Percentiles rank a stretch among this genome's conserved stretches.
phyloP scores from a whole-genome alignment of 2,329 filamentous ascomycete species.

The Aspergillus awamori region DNA sequence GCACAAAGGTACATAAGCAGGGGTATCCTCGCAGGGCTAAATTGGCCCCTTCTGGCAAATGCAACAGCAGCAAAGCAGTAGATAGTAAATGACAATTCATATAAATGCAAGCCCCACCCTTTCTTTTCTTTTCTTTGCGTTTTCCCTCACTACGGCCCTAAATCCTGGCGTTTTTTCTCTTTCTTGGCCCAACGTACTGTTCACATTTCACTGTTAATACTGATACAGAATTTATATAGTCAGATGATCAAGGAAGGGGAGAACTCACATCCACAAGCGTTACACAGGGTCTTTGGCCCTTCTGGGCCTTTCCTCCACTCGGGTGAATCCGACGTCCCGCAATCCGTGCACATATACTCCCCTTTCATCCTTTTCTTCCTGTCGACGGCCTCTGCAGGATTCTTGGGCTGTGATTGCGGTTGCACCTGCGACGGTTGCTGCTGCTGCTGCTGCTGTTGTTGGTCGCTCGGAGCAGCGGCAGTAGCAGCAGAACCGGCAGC shows the following conservation, averaged over 20 bases:
- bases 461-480: not conserved
- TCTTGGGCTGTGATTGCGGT: slow-evolving; percentile 31
- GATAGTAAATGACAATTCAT: slow-evolving; percentile 3
- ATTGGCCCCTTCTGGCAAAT: slow-evolving; percentile 4
- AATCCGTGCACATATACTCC: slow-evolving; percentile 95
- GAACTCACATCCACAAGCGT: slow-evolving; percentile 80
- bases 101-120: not conserved
- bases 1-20: slow-evolving; percentile 3
- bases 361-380: slow-evolving; percentile 90
- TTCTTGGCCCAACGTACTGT: slow-evolving; percentile 66
- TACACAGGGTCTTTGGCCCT: slow-evolving; percentile 92
- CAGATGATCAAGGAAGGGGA: not conserved
- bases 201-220: not conserved
- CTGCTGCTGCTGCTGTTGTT: not conserved
- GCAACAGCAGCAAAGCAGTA: not conserved
- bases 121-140: not conserved
- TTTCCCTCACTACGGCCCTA: slow-evolving; percentile 13
- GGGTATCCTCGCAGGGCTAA: slow-evolving; percentile 11
- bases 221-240: not conserved
- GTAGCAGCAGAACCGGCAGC: too few relatives aligned
- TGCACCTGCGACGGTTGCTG: not conserved
- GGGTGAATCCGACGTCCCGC: slow-evolving; percentile 89
- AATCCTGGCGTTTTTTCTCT: slow-evolving; percentile 68
- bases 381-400: slow-evolving; percentile 58
- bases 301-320: slow-evolving; percentile 95